Evolutionary conservation across 2,329 filamentous ascomycete species (phyloP), one percentile per base, ranked within the genome.

Genomic region (Trichoderma brevicompactum): DNA sequence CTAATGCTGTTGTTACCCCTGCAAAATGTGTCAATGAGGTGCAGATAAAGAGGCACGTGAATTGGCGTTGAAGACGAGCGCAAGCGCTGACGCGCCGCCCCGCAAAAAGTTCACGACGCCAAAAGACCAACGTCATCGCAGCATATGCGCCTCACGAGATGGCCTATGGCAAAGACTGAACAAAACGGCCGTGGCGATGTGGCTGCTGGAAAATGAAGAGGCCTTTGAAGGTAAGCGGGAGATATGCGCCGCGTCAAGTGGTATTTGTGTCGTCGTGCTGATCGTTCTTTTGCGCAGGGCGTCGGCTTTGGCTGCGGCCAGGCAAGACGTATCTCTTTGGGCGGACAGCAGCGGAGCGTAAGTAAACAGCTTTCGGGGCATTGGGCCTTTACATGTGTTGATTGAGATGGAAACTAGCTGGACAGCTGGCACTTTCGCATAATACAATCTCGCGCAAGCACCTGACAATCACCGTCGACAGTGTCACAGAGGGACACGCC

Each of bases 401-500:
- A 59, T 13, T 32, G 32, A 46, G 15, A 23, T n/a, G 60, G 28
- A 1, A 28, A 6, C 36, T 69, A 91, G 89, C 86, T 63, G 86
- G 87, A 3, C 87, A 85, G 72, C 79, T 91, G 70, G 87, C 85
- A 28, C 91, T 97, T 70, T 86, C 89, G 6, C 86, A 95, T 72
- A 92, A 91, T 72, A 90, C 89, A 1, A 91, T 99, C 55, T 99
- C 95, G 38, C 85, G 94, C 65, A 92, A 95, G 73, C 95, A 99
- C 77, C 80, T 97, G 69, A 89, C 89, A 38, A 88, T 99, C 58
- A 84, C 87, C 48, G 87, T 98, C 7, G 87, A 84, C 53, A 71
- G 79, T 0, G 89, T 94, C 43, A 79, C 81, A 46, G 79, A 87
- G 13, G 89, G 87, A 54, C 87, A 92, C 73, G 91, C 88, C 62